Base-by-base conservation (phyloP, 371 early-diverging fungal genomes). In the Mucor mucedo region DNA sequence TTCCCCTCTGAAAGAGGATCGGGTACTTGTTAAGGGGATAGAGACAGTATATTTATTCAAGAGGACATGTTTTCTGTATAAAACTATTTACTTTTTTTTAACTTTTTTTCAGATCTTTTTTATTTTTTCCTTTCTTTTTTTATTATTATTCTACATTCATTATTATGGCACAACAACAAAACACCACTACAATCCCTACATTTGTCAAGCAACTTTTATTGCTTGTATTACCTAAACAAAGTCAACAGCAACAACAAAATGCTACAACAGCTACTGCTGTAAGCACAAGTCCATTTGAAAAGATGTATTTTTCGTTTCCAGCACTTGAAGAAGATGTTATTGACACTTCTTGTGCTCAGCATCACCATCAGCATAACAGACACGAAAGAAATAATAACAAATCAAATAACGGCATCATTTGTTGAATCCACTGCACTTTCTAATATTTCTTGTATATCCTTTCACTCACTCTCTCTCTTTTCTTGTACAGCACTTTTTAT, bases 231-330 rank as follows among this genome's bases (percentile, higher is more conserved):
- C 69, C 72, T 10, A 47, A 61, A 49, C 48, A 53, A 55, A 28
- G 55, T 29, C 58, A 55, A 35, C 60, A 62, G 21, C 40, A 44
- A 9, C 29, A 56, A 45, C 52, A 47, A 55, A 47, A 47, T 35
- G 59, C 27, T 48, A 32, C 62, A 50, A 33, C 62, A 21, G 21
- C 47, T 21, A 27, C 47, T 21, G 47, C 47, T 47, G 21, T 47
- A 7, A 47, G 35, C 35, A 60, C 64, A 68, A 73, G 75, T 29
- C 69, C 65, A 48, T 74, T 74, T 41, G 71, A 74, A 52, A 65
- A 64, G 30, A 48, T 65, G 39, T 70, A 70, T 44, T 65, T 70
- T 58, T 70, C 70, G n/a, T 70, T 70, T 55, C 70, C 70, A 28
- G 70, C 70, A 13, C 52, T 61, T 14, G 70, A 70, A 50, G 70